Conservation (phyloP, 2,329 filamentous ascomycete genomes). For the Alternaria conjuncta region DNA sequence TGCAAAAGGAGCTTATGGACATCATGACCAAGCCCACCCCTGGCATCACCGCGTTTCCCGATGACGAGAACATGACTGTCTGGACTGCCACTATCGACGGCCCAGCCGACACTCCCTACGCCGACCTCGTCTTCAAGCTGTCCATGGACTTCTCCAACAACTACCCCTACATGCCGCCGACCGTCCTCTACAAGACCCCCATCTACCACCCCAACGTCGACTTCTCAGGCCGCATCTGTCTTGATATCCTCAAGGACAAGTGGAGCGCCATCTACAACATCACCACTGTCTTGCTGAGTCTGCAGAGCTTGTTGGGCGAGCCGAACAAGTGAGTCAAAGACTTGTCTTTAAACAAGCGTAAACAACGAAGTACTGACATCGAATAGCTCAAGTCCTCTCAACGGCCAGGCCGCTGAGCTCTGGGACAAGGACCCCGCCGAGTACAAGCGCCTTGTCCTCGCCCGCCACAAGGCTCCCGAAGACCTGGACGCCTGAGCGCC, state of each 20-base stretch:
- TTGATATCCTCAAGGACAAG: conserved; percentile 98
- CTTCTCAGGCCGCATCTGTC: conserved; percentile 93
- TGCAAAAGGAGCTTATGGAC: conserved; percentile 98
- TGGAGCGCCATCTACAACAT: conserved; percentile 99
- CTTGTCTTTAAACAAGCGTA: too few species aligned
- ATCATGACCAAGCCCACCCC: conserved; percentile 95
- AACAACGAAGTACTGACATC: conserved; percentile 8
- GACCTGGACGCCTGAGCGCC: conserved; percentile 44
- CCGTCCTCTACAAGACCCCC: conserved; percentile 95
- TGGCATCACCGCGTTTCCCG: conserved; percentile 93
- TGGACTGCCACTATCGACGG: conserved; percentile 96
- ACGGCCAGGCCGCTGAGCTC: conserved; percentile 93
- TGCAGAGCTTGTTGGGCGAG: conserved; percentile 94
- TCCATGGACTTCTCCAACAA: conserved; percentile 88
- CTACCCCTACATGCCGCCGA: conserved; percentile 91
- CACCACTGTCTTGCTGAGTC: conserved; percentile 86
- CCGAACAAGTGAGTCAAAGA: conserved; percentile 86
- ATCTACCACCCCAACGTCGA: conserved; percentile 99
- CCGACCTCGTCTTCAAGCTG: conserved; percentile 87
- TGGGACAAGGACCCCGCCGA: conserved; percentile 90
- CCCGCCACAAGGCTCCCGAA: conserved; percentile 62
- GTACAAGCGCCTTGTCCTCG: conserved; percentile 79
- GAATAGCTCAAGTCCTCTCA: conserved; percentile 83
- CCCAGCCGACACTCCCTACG: conserved; percentile 89
- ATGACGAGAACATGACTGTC: conserved; percentile 80